These are phyloP conservation scores for Monosporozyma yasuniensis DNA, from an alignment of 805 yeast species.

Conservation along the genomic window DNA sequence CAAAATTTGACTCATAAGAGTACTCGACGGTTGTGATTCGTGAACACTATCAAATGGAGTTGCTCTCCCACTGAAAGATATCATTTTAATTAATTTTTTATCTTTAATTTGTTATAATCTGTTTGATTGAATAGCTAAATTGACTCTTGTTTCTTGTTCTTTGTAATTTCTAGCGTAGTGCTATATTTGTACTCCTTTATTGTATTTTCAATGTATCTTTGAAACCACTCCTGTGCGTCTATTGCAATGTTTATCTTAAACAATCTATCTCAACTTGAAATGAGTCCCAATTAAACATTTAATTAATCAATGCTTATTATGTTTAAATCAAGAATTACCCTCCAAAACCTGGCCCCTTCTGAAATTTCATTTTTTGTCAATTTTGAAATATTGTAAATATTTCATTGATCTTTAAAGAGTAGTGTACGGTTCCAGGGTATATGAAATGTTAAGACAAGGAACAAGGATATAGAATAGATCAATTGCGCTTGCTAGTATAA, in stretches of 20 bases:
- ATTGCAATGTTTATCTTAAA: too few relatives aligned
- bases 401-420: background rate
- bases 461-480: background rate
- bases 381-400: background rate
- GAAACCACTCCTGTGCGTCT: too few relatives aligned
- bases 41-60: background rate
- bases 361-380: background rate
- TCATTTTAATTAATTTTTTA: background rate
- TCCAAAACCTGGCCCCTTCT: background rate
- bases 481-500: background rate
- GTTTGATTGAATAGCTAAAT: background rate
- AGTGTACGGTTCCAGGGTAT: background rate
- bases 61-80: background rate
- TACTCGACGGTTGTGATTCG: background rate
- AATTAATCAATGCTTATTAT: background rate
- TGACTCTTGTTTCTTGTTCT: too few relatives aligned
- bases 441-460: background rate
- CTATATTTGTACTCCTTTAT: too few relatives aligned
- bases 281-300: background rate
- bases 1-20: background rate
- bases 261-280: too few relatives aligned
- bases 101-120: background rate
- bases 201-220: too few relatives aligned
- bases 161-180: too few relatives aligned
- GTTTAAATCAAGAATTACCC: background rate